Conservation (phyloP, 2,329 filamentous ascomycete genomes). For the Clonostachys chloroleuca region DNA sequence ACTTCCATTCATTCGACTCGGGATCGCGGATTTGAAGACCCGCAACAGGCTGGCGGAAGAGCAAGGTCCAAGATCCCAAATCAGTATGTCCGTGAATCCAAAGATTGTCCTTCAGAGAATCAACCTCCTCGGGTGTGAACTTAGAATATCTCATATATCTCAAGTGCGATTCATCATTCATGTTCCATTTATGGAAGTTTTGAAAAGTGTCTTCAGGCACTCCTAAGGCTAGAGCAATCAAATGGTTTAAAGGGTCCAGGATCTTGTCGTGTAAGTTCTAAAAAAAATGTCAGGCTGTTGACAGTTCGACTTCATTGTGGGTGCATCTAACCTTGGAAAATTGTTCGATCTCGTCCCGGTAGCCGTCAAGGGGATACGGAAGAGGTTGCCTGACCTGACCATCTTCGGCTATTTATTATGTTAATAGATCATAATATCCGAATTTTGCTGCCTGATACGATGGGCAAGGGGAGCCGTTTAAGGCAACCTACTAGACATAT, state of each 20-base stretch:
- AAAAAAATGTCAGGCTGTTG: too few species aligned
- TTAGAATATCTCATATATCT: slow-evolving; percentile 57
- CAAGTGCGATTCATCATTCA: slow-evolving; percentile 54
- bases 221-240: slow-evolving; percentile 58
- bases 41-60: slow-evolving; percentile 55
- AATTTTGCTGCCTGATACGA: not conserved
- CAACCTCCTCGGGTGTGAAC: slow-evolving; percentile 39
- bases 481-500: slow-evolving; percentile 23
- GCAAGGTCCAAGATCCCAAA: slow-evolving; percentile 47
- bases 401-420: slow-evolving; percentile 12
- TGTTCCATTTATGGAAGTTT: slow-evolving; percentile 49
- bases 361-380: slow-evolving; percentile 38
- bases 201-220: slow-evolving; percentile 53
- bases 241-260: slow-evolving; percentile 49
- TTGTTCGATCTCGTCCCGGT: slow-evolving; percentile 49
- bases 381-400: slow-evolving; percentile 20
- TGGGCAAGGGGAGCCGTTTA: not conserved
- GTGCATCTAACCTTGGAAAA: slow-evolving; percentile 37
- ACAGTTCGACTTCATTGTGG: too few species aligned
- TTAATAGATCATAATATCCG: not conserved
- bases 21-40: slow-evolving; percentile 48
- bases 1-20: slow-evolving; percentile 42
- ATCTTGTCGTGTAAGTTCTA: slow-evolving; percentile 42
- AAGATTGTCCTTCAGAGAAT: slow-evolving; percentile 30
- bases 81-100: slow-evolving; percentile 50